These are phyloP conservation scores for Trametes cinnabarina DNA, from an alignment of 768 basidiomycete species.

Conservation along the genomic window DNA sequence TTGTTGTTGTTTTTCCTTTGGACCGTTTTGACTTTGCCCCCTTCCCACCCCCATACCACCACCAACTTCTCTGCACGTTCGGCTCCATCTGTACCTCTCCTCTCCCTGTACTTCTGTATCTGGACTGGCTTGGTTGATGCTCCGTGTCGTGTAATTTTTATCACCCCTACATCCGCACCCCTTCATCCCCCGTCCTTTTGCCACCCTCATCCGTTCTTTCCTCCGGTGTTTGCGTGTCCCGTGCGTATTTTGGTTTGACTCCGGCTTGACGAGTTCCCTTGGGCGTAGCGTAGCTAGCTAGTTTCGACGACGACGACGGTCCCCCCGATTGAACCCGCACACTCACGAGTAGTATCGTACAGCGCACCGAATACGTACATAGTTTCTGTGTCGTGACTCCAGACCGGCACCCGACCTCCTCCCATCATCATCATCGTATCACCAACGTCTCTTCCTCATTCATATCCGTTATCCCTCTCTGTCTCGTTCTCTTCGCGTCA, in stretches of 20 bases:
- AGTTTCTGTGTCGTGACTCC: constrained; percentile 2
- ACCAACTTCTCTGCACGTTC: neutral
- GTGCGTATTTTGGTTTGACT: neutral
- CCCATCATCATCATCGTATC: neutral
- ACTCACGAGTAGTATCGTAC: constrained; percentile 7
- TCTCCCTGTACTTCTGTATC: neutral
- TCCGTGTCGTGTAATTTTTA: constrained; percentile 6
- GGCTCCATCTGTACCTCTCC: constrained; percentile 7
- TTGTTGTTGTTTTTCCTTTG: constrained; percentile 17
- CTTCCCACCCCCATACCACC: neutral
- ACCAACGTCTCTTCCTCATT: neutral
- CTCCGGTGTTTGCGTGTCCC: neutral
- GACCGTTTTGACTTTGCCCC: neutral
- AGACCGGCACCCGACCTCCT: too few relatives aligned
- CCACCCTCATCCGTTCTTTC: neutral
- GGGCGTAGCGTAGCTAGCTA: neutral
- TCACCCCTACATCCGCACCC: too few relatives aligned
- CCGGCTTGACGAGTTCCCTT: neutral
- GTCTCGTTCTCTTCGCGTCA: neutral
- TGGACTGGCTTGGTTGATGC: constrained; percentile 9
- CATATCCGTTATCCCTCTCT: neutral
- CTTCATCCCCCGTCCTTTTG: too few relatives aligned
- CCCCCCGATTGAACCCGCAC: neutral
- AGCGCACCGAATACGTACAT: constrained; percentile 3
- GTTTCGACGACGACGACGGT: neutral